Evolutionary conservation across 2,329 filamentous ascomycete genomes (phyloP).

Genomic region (Pseudogymnoascus sp.): DNA sequence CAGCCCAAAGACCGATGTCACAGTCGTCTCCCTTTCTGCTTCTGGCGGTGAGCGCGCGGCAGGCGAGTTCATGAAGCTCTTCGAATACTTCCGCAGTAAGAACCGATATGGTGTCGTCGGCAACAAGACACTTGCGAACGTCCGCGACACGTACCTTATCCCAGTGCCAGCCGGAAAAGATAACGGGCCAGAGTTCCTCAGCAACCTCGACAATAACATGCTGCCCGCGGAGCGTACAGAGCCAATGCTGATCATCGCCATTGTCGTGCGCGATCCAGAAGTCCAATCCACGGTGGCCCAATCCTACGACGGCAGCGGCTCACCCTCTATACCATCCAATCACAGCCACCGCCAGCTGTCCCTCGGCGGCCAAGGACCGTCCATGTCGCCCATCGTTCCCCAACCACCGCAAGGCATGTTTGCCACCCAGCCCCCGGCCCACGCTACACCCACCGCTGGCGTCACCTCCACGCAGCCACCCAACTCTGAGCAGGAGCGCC

Average conservation of each 20-base stretch:
- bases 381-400: constrained; percentile 47
- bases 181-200: constrained; percentile 71
- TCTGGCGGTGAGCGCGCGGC: constrained; percentile 50
- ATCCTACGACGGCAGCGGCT: constrained; percentile 21
- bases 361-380: constrained; percentile 38
- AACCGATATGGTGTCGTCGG: constrained; percentile 82
- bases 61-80: constrained; percentile 65
- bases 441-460: constrained; percentile 16
- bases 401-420: constrained; percentile 28
- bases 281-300: constrained; percentile 15
- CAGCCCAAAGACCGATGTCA: constrained; percentile 74
- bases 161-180: constrained; percentile 68
- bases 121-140: constrained; percentile 61
- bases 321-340: constrained; percentile 30
- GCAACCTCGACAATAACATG: constrained; percentile 77
- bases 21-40: constrained; percentile 66
- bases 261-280: constrained; percentile 66
- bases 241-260: constrained; percentile 72
- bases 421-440: constrained; percentile 14
- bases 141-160: constrained; percentile 86
- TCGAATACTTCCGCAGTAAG: constrained; percentile 78
- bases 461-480: constrained; percentile 29
- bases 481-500: constrained; percentile 19
- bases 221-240: constrained; percentile 66
- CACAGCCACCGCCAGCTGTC: constrained; percentile 40